Percentiles rank a stretch among this genome's conserved stretches.
Evolutionary conservation across 495 filamentous ascomycete genomes (phyloP).

Genomic region (Aspergillus sclerotioniger): DNA sequence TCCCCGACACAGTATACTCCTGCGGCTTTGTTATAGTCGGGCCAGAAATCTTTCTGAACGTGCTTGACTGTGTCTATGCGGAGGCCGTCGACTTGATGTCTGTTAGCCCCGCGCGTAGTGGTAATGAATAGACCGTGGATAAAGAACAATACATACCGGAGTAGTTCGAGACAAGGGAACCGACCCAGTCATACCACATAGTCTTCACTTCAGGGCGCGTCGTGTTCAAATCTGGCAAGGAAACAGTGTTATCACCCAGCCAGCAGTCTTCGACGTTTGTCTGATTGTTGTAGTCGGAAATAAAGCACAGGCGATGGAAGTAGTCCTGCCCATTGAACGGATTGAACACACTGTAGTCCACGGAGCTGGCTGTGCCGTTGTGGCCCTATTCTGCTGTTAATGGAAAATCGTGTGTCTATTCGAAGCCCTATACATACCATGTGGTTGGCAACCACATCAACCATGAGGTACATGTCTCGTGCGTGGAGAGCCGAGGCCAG

Average conservation of each 20-base stretch:
- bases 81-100: slow-evolving; percentile 62
- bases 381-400: neutral
- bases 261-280: slow-evolving; percentile 55
- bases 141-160: slow-evolving; percentile 36
- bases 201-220: slow-evolving; percentile 52
- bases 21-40: slow-evolving; percentile 59
- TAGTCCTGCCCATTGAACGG: neutral
- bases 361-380: neutral
- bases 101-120: neutral
- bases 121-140: neutral
- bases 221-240: slow-evolving; percentile 67
- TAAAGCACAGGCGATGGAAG: slow-evolving; percentile 49
- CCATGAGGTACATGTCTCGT: slow-evolving; percentile 11
- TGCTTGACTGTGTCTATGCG: slow-evolving; percentile 75
- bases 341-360: neutral
- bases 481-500: slow-evolving; percentile 3
- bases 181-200: slow-evolving; percentile 65
- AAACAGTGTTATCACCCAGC: slow-evolving; percentile 59
- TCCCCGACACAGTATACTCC: slow-evolving; percentile 73
- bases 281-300: slow-evolving; percentile 60
- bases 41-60: slow-evolving; percentile 69
- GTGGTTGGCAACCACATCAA: slow-evolving; percentile 13
- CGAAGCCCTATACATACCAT: neutral
- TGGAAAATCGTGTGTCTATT: neutral
- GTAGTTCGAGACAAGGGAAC: slow-evolving; percentile 62